Percentiles rank a stretch among this genome's conserved stretches.
phyloP scores from a whole-genome alignment of 2,329 filamentous ascomycete genomes.

The Atkinsonella texensis region DNA sequence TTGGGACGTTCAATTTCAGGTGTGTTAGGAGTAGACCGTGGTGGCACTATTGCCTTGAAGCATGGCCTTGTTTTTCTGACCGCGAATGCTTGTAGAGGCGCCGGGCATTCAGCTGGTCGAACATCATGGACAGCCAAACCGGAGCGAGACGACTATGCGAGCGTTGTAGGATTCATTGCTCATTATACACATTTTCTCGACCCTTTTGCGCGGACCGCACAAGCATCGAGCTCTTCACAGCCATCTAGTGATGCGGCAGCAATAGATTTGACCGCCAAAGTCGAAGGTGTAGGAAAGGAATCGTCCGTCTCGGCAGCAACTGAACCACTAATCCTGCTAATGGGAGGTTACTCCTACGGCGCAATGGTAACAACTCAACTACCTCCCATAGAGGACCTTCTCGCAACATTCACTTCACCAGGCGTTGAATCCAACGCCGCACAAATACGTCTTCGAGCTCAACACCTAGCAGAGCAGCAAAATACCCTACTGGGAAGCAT shows the following conservation, averaged over 20 bases:
- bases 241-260: neutral
- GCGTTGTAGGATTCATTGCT: slow-evolving; percentile 67
- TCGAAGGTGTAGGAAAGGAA: too few relatives aligned
- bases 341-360: slow-evolving; percentile 85
- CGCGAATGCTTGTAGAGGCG: slow-evolving; percentile 49
- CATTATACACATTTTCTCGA: slow-evolving; percentile 56
- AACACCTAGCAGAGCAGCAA: slow-evolving; percentile 53
- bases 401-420: slow-evolving; percentile 45
- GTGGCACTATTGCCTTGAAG: neutral
- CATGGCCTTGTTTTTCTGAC: neutral
- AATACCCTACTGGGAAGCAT: slow-evolving; percentile 32
- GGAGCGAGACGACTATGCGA: slow-evolving; percentile 72
- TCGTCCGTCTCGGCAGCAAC: neutral
- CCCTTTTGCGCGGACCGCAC: slow-evolving; percentile 15
- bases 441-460: slow-evolving; percentile 59
- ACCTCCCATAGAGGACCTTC: slow-evolving; percentile 47
- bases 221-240: neutral
- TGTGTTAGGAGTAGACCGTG: slow-evolving; percentile 22
- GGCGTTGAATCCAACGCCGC: slow-evolving; percentile 44
- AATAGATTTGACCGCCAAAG: neutral
- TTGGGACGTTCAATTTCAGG: slow-evolving; percentile 90
- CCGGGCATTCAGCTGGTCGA: slow-evolving; percentile 57
- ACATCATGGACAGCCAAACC: slow-evolving; percentile 82
- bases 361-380: slow-evolving; percentile 68
- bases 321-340: slow-evolving; percentile 33